Base-by-base conservation (phyloP, 2,329 filamentous ascomycete genomes). In the Trichophaea hybrida region DNA sequence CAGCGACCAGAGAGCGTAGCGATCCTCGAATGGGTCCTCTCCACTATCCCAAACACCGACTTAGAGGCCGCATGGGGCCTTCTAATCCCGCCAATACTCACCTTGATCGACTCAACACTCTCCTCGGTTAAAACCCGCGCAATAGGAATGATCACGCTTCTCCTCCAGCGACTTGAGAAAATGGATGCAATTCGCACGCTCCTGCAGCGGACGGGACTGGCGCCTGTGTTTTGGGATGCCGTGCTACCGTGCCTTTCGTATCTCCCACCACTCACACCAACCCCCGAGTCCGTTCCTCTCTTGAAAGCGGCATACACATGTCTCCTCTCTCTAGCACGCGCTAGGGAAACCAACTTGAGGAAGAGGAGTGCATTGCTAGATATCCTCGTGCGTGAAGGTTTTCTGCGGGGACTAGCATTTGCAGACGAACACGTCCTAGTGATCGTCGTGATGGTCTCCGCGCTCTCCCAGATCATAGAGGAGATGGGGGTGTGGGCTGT, bases 261-360 rank as follows among this genome's bases (percentile, higher is more conserved):
- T 7, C 58, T 68, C 2, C 67, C 67, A n/a, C 67, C 67, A 6
- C 52, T 68, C 12, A 68, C 67, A 6, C 64, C 66, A 1, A 38
- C 59, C 13, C 49, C 59, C 0, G 58, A 65, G 33, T 51, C 63
- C 10, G 50, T 61, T 17, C 61, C 54, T 32, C 55, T 66, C 17
- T 61, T 67, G 6, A 34, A 33, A 7, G 62, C 65, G 1, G 60
- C 59, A 13, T 66, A 65, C 15, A 17, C 24, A 12, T 40, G 59
- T n/a, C 59, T 67, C 5, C 37, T 62, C 6, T 44, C 37, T 5
- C 52, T 67, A 1, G 60, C 65, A 1, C 54, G 32, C 5, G 56
- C 51, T 13, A 55, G 59, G 43, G 48, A 59, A 15, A 55, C 46
- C 2, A 54, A 53, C 33, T 51, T 38, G 34, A 57, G 37, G 13